Evolutionary conservation across 148 eudicot species (phyloP), one percentile per base, ranked within the genome.

Genomic region (Dianthus caryophyllus): DNA sequence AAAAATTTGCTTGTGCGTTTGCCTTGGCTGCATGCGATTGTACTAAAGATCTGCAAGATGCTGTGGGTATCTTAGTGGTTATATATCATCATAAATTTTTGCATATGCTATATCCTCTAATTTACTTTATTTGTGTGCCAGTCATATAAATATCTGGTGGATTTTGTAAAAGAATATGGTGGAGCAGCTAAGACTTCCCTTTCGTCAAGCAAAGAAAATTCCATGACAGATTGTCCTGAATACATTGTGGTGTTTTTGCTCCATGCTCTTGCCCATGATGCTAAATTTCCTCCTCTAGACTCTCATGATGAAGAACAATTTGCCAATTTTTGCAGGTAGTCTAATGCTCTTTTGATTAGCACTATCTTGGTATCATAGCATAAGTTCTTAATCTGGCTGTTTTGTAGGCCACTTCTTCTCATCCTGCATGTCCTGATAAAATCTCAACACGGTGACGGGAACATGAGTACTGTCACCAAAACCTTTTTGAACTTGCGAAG

Each of bases 201-300:
- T 69, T 54, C 75, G 71, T 68, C 76, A 39, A 68, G 56, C 26
- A 43, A 57, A 54, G 76, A 84, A 68, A 75, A 55, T 76, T 65
- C 70, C 68, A 61, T 76, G 74, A 78, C 84, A 20, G 74, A 81
- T 77, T 61, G 69, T 68, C 89, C 98, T 33, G 88, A 77, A 47
- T 93, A 88, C 73, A 71, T 86, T 46, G 84, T 87, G 51, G 95
- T 89, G 72, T 93, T 78, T 76, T 76, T 93, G 80, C 79, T 93
- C 78, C 90, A 93, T 76, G 75, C 90, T 63, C 95, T 93, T 76
- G 90, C 98, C 70, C 98, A 89, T 80, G 91, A 85, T 86, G 46
- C 71, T 46, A 74, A 60, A 48, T 93, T 85, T 73, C 90, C 91
- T 12, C 64, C 80, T 61, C 65, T 71, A 52, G 76, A 81, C 64